Base-by-base conservation (phyloP, 768 basidiomycete genomes). In the Gyrodon lividus region DNA sequence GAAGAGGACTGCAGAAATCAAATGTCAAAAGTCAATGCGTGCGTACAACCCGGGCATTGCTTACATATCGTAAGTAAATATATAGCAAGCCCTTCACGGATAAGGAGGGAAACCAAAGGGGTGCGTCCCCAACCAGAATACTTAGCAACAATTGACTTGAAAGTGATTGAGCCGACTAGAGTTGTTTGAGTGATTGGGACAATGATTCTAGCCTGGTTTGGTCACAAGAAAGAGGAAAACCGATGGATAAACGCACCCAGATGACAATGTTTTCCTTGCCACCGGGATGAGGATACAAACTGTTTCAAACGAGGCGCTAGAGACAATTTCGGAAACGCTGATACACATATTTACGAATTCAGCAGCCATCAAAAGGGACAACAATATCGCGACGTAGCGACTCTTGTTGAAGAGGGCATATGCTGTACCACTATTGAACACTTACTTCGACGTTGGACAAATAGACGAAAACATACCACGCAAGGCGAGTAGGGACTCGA, bases 21-120 rank as follows among this genome's bases (percentile, higher is more conserved):
- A 6, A 30, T 16, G 17, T n/a, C n/a, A 19, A 19, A 37, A 37
- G 9, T n/a, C 35, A 37, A 7, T 7, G 10, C 30, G n/a, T 19
- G 6, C 39, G 13, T 14, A 14, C 31, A 14, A 5, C 31, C 31
- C 13, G 12, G 5, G 31, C 6, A 14, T 14, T 31, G 31, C 48
- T 26, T 45, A 76, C 77, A 52, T 44, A 74, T 73, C 5, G 76
- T 56, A 4, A 76, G 51, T 34, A 73, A 51, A 58, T 75, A 78
- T 1, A 73, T 73, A 72, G 74, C 75, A 4, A 70, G 75, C 12
- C 76, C 75, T 58, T 78, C 77, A 14, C 75, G 68, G 61, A 74
- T 71, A 14, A 77, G 59, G 20, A 76, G 52, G 5, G 60, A 37
- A 17, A 77, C 59, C 6, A 78, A 54, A 0, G 73, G 74, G 14